phyloP scores from a whole-genome alignment of 2,329 filamentous ascomycete genomes.

The Geosmithia morbida region DNA sequence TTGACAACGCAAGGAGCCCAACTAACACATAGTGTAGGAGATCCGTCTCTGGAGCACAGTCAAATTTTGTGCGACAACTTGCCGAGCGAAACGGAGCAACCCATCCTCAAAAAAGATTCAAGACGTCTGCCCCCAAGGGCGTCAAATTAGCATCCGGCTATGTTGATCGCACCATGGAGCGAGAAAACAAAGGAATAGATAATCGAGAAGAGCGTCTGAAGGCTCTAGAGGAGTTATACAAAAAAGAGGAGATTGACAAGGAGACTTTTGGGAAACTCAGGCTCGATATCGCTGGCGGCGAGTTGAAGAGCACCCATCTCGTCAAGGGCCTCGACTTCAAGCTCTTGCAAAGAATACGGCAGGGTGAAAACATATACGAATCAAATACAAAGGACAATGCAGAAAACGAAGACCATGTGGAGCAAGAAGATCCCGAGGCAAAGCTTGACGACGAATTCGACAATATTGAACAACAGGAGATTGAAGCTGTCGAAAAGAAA shows the following conservation, averaged over 20 bases:
- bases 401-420: slow-evolving; percentile 12
- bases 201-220: slow-evolving; percentile 52
- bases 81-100: slow-evolving; percentile 50
- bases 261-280: slow-evolving; percentile 63
- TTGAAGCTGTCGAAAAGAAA: slow-evolving; percentile 37
- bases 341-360: slow-evolving; percentile 53
- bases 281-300: slow-evolving; percentile 68
- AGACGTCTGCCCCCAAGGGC: slow-evolving; percentile 69
- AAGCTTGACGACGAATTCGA: slow-evolving; percentile 54
- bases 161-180: slow-evolving; percentile 60
- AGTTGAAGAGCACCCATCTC: slow-evolving; percentile 67
- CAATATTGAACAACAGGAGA: slow-evolving; percentile 36
- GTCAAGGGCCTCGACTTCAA: slow-evolving; percentile 87
- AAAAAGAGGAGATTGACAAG: slow-evolving; percentile 71
- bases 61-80: slow-evolving; percentile 73
- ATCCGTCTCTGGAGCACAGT: slow-evolving; percentile 36
- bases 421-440: slow-evolving; percentile 15
- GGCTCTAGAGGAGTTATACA: slow-evolving; percentile 67
- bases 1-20: neutral
- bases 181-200: slow-evolving; percentile 38
- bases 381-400: slow-evolving; percentile 13
- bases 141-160: slow-evolving; percentile 70
- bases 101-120: slow-evolving; percentile 57
- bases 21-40: slow-evolving; percentile 30
- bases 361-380: slow-evolving; percentile 53